Evolutionary conservation across 768 basidiomycete species (phyloP).

Genomic region (Podaxis sp.): DNA sequence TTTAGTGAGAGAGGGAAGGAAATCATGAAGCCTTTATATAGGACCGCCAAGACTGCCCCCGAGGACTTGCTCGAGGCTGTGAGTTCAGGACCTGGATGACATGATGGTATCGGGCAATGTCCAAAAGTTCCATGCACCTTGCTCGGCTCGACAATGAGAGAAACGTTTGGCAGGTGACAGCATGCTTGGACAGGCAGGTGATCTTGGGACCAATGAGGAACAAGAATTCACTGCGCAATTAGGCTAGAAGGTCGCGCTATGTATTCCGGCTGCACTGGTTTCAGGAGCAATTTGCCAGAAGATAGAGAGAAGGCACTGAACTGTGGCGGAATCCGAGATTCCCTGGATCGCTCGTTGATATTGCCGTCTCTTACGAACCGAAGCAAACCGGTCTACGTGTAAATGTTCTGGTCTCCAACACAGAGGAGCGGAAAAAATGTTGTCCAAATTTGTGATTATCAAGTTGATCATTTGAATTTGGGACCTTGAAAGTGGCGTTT

Average conservation of each 20-base stretch:
- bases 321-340: not conserved
- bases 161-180: constrained; percentile 1
- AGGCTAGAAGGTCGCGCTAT: not conserved
- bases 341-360: not conserved
- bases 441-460: not conserved
- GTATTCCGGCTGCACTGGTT: not conserved
- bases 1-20: not conserved
- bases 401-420: too few species aligned
- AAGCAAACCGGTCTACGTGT: not conserved
- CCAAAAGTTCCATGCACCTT: not conserved
- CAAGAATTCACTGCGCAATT: not conserved
- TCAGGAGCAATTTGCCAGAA: not conserved
- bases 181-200: not conserved
- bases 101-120: not conserved
- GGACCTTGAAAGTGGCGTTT: not conserved
- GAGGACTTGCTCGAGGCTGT: not conserved
- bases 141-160: not conserved
- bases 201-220: not conserved
- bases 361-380: not conserved
- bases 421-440: not conserved
- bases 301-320: not conserved
- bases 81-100: not conserved
- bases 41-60: not conserved
- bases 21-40: not conserved
- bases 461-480: not conserved